Evolutionary conservation across 192 early-diverging fungal species (phyloP).

Genomic region (Dimargaris cristalligena): DNA sequence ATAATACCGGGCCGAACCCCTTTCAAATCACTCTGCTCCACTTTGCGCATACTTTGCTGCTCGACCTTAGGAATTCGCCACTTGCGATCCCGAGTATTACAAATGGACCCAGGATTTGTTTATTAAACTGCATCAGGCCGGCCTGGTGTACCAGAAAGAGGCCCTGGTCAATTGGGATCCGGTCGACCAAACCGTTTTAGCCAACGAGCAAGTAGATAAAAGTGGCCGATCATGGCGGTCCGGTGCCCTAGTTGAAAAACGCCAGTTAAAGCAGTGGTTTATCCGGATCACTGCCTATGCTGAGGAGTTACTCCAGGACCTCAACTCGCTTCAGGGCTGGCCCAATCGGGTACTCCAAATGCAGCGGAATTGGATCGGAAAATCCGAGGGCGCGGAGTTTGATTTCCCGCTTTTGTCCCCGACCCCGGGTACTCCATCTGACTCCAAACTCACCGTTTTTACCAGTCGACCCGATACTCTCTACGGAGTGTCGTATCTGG

Average conservation of each 20-base stretch:
- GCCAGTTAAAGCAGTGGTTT: constrained; percentile 83
- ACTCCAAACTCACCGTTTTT: constrained; percentile 38
- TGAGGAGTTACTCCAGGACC: constrained; percentile 60
- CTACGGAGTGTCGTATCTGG: constrained; percentile 56
- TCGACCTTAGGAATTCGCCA: constrained; percentile 69
- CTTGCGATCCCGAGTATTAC: constrained; percentile 78
- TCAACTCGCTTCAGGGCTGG: constrained; percentile 64
- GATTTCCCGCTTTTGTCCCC: constrained; percentile 26
- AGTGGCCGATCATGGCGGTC: constrained; percentile 81
- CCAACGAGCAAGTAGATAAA: constrained; percentile 87
- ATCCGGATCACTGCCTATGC: constrained; percentile 73
- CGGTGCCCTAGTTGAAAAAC: constrained; percentile 77
- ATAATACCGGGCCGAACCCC: too few species aligned
- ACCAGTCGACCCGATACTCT: constrained; percentile 65
- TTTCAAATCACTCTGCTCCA: too few species aligned
- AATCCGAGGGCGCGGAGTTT: constrained; percentile 61
- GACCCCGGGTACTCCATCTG: neutral
- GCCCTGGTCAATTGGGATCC: constrained; percentile 96
- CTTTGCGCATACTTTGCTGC: too few species aligned
- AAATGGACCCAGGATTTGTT: constrained; percentile 91
- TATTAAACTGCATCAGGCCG: constrained; percentile 52
- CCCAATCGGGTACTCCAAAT: constrained; percentile 75
- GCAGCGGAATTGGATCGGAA: constrained; percentile 89
- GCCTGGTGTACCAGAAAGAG: constrained; percentile 75
- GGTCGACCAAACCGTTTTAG: constrained; percentile 82